Conservation (phyloP, 345 rosid species). For the Linum lewisii region DNA sequence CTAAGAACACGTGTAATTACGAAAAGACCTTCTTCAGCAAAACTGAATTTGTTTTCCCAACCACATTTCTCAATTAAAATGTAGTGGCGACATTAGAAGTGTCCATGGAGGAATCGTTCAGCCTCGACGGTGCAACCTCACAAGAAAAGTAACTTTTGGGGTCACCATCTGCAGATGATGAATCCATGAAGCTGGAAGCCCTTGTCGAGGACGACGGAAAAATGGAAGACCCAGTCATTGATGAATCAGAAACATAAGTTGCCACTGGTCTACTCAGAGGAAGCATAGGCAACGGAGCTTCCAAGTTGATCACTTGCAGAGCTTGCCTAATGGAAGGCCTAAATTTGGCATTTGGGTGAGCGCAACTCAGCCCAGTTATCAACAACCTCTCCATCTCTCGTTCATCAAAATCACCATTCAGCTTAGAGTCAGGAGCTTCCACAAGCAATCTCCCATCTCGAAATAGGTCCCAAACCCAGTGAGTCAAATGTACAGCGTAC, state of each 20-base stretch:
- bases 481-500: background rate
- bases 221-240: background rate
- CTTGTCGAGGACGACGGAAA: background rate
- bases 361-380: background rate
- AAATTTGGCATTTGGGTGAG: background rate
- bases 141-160: background rate
- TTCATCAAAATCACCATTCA: background rate
- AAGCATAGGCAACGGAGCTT: background rate
- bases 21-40: no score
- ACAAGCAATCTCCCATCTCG: background rate
- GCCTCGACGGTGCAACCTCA: background rate
- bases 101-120: background rate
- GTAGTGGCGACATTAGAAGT: background rate
- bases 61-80: no score
- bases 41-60: no score
- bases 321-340: conserved; percentile 4
- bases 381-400: conserved; percentile 4
- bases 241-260: background rate
- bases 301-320: background rate
- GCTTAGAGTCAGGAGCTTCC: background rate
- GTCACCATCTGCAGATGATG: background rate
- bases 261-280: background rate
- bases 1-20: no score
- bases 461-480: conserved; percentile 2
- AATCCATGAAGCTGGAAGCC: background rate